Evolutionary conservation across 202 grass and related monocot species (phyloP), one percentile per base, ranked within the genome.

Genomic region (Eragrostis tef): DNA sequence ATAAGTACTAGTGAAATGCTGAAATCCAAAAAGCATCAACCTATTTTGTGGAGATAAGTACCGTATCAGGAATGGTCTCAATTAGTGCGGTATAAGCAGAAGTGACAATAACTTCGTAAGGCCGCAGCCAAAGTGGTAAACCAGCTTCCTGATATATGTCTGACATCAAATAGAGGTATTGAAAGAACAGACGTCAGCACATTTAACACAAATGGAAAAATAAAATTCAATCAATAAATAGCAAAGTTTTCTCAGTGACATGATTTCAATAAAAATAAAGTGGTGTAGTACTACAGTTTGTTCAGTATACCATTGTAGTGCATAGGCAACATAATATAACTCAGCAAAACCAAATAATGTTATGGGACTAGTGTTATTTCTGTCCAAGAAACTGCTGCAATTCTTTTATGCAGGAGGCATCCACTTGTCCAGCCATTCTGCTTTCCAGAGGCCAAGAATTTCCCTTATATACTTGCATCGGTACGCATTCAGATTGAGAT

Each of bases 111-210:
- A 99, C 89, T 85, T 99, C 96, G 87, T 99, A 96, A 74, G 96
- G 96, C 48, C 96, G 87, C 80, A 99, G 85, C 96, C 96, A 99
- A 82, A 99, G 93, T 81, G 96, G 96, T 77, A 99, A 90, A 61
- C 96, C 96, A 56, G 96, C 96, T 91, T 99, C 96, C 93, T 99
- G 96, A 88, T 99, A 99, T 90, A 99, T 99, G 80, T 99, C 96
- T 99, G 87, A 25, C 24, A 54, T 78, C 64, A 79, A 85, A 72
- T 64, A 36, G 76, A 51, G 83, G 64, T 74, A 63, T 63, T 19
- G 57, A 89, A 71, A 73, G 54, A 78, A 70, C 17, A 74, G 3
- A 48, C 45, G 47, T 71, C 39, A 52, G 29, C 5, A 62, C 11
- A 51, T 64, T n/a, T n/a, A 49, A 54, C 51, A 60, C 1, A 59